Base-by-base conservation (phyloP, 768 basidiomycete species). In the Rubroboletus pulcherrimus region DNA sequence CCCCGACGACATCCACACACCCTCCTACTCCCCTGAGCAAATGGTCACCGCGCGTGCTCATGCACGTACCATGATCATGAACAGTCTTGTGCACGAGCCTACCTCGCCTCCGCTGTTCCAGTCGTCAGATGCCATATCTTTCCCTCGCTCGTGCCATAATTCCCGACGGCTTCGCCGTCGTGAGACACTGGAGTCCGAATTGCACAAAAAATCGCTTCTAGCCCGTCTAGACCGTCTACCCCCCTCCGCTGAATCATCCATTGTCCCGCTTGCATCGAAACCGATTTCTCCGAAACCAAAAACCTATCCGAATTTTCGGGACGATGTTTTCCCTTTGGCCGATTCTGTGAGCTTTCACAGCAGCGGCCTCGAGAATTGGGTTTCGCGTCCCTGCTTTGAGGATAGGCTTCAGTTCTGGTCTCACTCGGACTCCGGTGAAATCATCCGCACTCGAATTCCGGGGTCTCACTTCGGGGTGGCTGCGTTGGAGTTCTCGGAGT, bases 381-480 rank as follows among this genome's bases (percentile, higher is more conserved):
- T 82, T 57, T 74, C 77, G 37, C 85, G 89, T 4, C 84, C 86
- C 26, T 86, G 86, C 65, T 91, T 89, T 67, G 89, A 92, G 69
- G 87, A 91, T 53, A 77, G 88, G 33, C 73, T 80, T 58, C 70
- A 74, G 29, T 74, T 88, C 5, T 87, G 84, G 74, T 69, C 78
- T 12, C 75, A 76, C 4, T 65, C 70, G 24, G 74, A 74, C 19
- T 74, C 68, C 12, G 67, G 78, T 37, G 64, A 74, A 19, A 56
- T 74, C 35, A 67, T 69, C 17, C 58, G 66, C 46, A 59, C 65
- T 33, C 76, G 73, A 17, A 77, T 87, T 44, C 63, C 75, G 33
- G 79, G 84, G 49, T 73, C 78, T 17, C 68, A 75, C 31, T 68
- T 81, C 21, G 86, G 83, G 34, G 84, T 91, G 43, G 84, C 88